phyloP scores from a whole-genome alignment of 2,329 filamentous ascomycete genomes.

The Chrysosphaeria jannelii region DNA sequence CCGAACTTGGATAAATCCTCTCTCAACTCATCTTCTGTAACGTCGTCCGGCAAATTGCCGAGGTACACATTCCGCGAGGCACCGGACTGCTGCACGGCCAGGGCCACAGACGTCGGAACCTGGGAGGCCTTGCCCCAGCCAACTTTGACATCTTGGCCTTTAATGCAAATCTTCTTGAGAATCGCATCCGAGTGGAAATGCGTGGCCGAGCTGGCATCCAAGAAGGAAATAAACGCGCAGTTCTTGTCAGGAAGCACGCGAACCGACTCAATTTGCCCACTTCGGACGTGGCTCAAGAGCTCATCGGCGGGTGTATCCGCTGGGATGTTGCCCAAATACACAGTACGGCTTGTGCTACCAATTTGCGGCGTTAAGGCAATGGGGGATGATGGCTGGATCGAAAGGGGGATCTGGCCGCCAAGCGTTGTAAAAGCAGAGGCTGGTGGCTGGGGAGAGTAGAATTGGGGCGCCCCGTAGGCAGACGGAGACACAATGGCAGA shows the following conservation, averaged over 20 bases:
- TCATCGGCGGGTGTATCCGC: constrained; percentile 91
- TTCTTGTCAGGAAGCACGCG: constrained; percentile 94
- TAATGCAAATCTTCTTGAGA: constrained; percentile 95
- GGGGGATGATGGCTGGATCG: constrained; percentile 37
- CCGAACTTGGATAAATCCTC: constrained; percentile 93
- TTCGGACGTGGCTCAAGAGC: constrained; percentile 82
- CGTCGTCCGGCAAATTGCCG: constrained; percentile 73
- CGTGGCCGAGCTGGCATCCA: constrained; percentile 88
- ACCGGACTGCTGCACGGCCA: constrained; percentile 89
- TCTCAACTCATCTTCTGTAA: constrained; percentile 68
- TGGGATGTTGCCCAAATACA: constrained; percentile 96
- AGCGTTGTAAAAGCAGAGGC: constrained; percentile 42
- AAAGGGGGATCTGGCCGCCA: constrained; percentile 25
- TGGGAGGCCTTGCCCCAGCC: constrained; percentile 98
- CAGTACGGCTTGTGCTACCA: constrained; percentile 77
- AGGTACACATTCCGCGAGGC: constrained; percentile 94
- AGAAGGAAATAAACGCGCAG: constrained; percentile 96
- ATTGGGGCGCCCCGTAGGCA: constrained; percentile 51
- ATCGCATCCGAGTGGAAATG: constrained; percentile 99
- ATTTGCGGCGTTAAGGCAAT: constrained; percentile 52
- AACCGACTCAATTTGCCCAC: constrained; percentile 97
- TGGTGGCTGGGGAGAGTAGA: constrained; percentile 64
- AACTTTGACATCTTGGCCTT: constrained; percentile 97
- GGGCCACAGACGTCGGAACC: constrained; percentile 86
- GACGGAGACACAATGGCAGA: constrained; percentile 67